These are phyloP conservation scores for Psilocybe subaeruginosa DNA, from an alignment of 768 basidiomycete genomes.

Conservation along the genomic window DNA sequence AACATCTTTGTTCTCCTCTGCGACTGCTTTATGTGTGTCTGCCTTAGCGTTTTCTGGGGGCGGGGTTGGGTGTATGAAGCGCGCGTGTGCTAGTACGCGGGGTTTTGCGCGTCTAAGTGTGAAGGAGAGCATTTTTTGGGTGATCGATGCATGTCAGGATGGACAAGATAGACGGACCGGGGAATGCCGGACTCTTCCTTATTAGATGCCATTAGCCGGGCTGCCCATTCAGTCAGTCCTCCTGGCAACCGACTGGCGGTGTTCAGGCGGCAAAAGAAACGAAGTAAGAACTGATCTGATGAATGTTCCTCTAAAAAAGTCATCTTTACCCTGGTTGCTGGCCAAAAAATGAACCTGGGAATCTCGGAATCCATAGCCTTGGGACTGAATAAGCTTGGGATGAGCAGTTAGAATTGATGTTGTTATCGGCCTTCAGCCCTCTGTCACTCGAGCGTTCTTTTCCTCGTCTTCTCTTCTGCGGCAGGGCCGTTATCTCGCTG, in stretches of 20 bases:
- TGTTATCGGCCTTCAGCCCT: background rate
- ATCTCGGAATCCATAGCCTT: background rate
- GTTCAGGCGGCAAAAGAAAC: background rate
- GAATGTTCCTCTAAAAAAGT: background rate
- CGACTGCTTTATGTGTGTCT: conserved; percentile 30
- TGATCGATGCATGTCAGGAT: background rate
- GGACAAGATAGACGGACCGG: background rate
- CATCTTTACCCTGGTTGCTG: conserved; percentile 7
- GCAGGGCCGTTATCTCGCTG: conserved; percentile 22
- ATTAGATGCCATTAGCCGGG: too few relatives aligned
- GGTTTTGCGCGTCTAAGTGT: background rate
- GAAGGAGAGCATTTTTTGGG: conserved; percentile 7
- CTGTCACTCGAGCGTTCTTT: conserved; percentile 15
- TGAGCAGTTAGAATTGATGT: background rate
- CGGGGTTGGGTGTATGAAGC: background rate
- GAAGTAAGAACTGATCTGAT: background rate
- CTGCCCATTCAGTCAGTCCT: too few relatives aligned
- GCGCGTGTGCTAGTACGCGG: background rate
- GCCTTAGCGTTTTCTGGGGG: conserved; percentile 4
- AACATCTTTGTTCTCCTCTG: conserved; percentile 62
- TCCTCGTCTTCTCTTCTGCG: conserved; percentile 11
- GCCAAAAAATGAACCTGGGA: conserved; percentile 10
- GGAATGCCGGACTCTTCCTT: background rate
- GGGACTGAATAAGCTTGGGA: background rate
- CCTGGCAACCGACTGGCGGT: background rate